Base-by-base conservation (phyloP, 495 filamentous ascomycete species). In the Elaphomyces granulatus region DNA sequence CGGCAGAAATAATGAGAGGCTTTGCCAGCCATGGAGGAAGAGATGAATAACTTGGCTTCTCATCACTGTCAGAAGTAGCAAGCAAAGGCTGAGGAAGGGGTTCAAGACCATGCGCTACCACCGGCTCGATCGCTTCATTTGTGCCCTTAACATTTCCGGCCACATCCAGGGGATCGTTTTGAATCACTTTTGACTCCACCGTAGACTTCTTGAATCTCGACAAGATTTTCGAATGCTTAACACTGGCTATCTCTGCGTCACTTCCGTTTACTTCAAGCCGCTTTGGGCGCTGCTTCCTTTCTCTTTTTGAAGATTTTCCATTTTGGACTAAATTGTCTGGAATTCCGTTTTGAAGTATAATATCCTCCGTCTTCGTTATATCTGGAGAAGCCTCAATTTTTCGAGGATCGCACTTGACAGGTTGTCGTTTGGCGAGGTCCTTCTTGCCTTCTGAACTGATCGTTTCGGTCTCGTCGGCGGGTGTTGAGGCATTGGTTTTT, bases 41-140 rank as follows among this genome's bases (percentile, higher is more conserved):
- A 14, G 70, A 67, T 7, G 66, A 65, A 37, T 65, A 66, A 8
- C 59, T 58, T 20, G 66, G 63, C 36, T 53, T 46, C 41, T 71
- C 68, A 2, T 60, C 57, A 20, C 68, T 50, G 20, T 78, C 68
- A 7, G 66, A 59, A 0, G 70, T 68, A 14, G 71, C 72, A 41
- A 72, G 67, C 23, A 12, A 6, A 21, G 85, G 83, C 47, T 90
- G 83, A 15, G 84, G 86, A 9, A 93, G 54, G 10, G 82, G 84
- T 42, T 77, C 75, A 2, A 94, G 67, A 4, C 75, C 80, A 40
- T 87, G 71, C 8, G 78, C 68, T 35, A 72, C 67, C 10, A 63
- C 52, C 15, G 61, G 55, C 30, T 66, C 59, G 3, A 52, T 46
- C 9, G 48, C 48, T 20, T 47, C 37, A 8, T 40, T 34, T 35